Conservation (phyloP, 306 rosid species). For the Lathyrus oleraceus region DNA sequence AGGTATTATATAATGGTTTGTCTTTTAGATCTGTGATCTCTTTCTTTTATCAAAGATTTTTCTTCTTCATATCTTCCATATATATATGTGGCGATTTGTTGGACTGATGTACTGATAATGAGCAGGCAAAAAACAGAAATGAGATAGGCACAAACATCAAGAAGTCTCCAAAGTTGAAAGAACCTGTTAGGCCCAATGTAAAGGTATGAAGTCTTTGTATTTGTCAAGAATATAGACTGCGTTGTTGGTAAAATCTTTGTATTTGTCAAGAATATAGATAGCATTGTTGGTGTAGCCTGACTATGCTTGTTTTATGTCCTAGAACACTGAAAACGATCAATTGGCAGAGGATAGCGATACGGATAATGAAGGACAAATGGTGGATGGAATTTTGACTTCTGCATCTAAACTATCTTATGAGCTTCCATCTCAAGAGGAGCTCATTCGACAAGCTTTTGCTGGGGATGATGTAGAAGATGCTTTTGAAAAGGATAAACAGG, state of each 20-base stretch:
- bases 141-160: conserved; percentile 36
- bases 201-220: conserved; percentile 47
- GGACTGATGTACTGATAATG: conserved; percentile 18
- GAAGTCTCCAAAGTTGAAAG: conserved; percentile 38
- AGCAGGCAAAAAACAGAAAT: conserved; percentile 61
- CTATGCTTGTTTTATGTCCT: conserved; percentile 13
- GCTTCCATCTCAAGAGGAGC: conserved; percentile 93
- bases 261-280: background rate
- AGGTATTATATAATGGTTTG: conserved; percentile 46
- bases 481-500: conserved; percentile 73
- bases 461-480: conserved; percentile 90
- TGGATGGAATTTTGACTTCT: conserved; percentile 67
- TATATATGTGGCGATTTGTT: background rate
- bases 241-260: conserved; percentile 28
- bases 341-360: conserved; percentile 64
- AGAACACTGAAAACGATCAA: conserved; percentile 53
- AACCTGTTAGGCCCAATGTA: conserved; percentile 42
- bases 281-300: conserved; percentile 23
- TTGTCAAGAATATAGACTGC: background rate
- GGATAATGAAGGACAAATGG: conserved; percentile 76
- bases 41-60: background rate
- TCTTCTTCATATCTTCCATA: background rate
- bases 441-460: conserved; percentile 79
- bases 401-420: conserved; percentile 62
- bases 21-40: conserved; percentile 7